Conservation (phyloP, 331 rosid species). For the Telfairia occidentalis region DNA sequence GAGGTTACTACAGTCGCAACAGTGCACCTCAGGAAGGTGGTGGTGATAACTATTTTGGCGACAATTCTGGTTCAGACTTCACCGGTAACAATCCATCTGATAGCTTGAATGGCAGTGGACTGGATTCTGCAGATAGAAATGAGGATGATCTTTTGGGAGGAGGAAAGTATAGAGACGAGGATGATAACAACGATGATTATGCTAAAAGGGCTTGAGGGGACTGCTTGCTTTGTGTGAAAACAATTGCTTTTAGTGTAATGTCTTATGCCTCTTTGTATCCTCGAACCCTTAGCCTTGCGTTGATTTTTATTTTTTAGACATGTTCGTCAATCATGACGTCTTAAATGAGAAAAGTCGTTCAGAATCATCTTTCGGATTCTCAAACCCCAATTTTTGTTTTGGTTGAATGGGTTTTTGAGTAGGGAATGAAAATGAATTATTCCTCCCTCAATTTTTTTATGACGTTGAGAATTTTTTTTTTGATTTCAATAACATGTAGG, state of each 20-base stretch:
- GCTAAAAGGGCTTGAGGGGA: conserved; percentile 41
- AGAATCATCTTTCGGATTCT: background rate
- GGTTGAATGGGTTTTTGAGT: background rate
- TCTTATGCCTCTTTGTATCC: background rate
- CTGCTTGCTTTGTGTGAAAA: background rate
- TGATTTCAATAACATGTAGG: too few relatives aligned
- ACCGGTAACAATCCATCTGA: conserved; percentile 19
- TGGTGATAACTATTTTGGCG: conserved; percentile 20
- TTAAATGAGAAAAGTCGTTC: background rate
- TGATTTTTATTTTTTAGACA: background rate
- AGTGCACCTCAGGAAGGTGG: background rate
- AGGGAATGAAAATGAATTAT: background rate
- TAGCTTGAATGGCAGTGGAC: conserved; percentile 14
- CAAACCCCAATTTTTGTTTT: background rate
- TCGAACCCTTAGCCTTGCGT: background rate
- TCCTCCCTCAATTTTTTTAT: background rate
- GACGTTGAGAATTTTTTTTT: background rate
- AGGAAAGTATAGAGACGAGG: conserved; percentile 33
- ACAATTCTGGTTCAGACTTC: conserved; percentile 10
- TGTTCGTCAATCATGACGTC: background rate
- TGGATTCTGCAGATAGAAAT: conserved; percentile 13
- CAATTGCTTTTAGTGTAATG: background rate
- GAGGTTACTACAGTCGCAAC: background rate
- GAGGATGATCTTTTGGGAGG: conserved; percentile 21
- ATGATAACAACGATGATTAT: conserved; percentile 18